These are phyloP conservation scores for Cyclaneusma minus DNA, from an alignment of 2,329 filamentous ascomycete genomes.

Conservation along the genomic window DNA sequence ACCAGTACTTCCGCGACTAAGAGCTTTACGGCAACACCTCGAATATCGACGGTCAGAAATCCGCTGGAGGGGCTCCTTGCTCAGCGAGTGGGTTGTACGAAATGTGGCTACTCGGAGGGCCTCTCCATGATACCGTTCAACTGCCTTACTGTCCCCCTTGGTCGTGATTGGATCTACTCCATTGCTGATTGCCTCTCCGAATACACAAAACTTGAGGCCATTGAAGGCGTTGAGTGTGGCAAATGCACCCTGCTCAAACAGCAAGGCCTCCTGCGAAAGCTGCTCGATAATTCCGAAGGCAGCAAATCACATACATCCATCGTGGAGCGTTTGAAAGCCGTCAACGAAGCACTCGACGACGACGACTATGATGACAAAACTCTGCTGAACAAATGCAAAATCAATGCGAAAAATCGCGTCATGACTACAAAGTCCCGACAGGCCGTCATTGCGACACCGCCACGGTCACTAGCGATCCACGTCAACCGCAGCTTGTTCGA, in stretches of 20 bases:
- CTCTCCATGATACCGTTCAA: constrained; percentile 88
- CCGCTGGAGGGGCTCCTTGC: constrained; percentile 79
- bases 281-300: constrained; percentile 23
- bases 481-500: constrained; percentile 88
- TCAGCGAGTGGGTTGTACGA: constrained; percentile 75
- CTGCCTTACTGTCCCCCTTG: constrained; percentile 75
- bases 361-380: constrained; percentile 66
- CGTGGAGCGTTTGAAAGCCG: constrained; percentile 41
- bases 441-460: constrained; percentile 68
- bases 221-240: constrained; percentile 79
- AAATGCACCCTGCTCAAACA: constrained; percentile 69
- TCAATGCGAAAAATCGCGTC: constrained; percentile 50
- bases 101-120: constrained; percentile 76
- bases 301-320: constrained; percentile 18
- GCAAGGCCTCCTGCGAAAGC: constrained; percentile 28
- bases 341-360: constrained; percentile 58
- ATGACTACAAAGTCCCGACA: constrained; percentile 80
- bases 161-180: constrained; percentile 46
- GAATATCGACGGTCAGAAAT: constrained; percentile 34
- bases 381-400: constrained; percentile 47
- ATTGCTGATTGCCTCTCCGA: constrained; percentile 68
- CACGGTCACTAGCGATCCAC: constrained; percentile 69
- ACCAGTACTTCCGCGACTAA: not conserved
- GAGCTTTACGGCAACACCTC: constrained; percentile 2
- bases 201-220: constrained; percentile 71